A percentile compares a stretch with the other conserved stretches of the same genome.
Conservation (phyloP, 2,329 filamentous ascomycete species). For the Trichoderma lentiforme region DNA sequence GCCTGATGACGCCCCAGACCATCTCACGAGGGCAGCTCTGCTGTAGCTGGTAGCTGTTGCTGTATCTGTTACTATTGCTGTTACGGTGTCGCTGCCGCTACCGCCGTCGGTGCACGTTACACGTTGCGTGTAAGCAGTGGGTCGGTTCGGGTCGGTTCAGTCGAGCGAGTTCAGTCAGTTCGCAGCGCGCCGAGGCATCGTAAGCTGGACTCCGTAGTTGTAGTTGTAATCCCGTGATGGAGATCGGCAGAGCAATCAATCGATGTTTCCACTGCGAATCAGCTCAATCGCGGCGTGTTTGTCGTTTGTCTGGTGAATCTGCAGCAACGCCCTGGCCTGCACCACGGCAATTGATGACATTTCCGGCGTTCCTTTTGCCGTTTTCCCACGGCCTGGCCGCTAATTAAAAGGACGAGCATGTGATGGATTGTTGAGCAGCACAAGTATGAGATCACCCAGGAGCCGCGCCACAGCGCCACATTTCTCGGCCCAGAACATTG, state of each 20-base stretch:
- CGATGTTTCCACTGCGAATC: background rate
- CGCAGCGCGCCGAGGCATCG: conserved; percentile 2
- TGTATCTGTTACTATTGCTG: background rate
- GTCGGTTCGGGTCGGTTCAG: background rate
- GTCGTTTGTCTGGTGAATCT: background rate
- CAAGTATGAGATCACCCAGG: conserved; percentile 9
- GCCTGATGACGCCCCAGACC: conserved; percentile 30
- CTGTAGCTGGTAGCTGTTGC: background rate
- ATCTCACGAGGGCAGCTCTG: conserved; percentile 23
- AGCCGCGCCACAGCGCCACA: conserved; percentile 17
- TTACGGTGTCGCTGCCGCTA: background rate
- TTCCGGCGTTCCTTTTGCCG: background rate
- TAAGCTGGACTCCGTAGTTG: background rate
- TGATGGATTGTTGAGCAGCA: conserved; percentile 18
- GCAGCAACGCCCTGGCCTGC: background rate
- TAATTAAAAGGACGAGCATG: conserved; percentile 17
- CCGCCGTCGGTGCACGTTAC: background rate
- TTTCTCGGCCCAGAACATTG: background rate
- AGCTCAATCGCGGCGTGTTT: background rate
- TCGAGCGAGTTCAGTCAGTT: background rate
- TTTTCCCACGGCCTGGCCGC: conserved; percentile 12
- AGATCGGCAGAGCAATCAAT: background rate
- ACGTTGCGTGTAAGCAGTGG: background rate
- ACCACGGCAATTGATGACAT: conserved; percentile 10
- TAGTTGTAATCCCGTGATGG: background rate